Evolutionary conservation across 108 stramenopile species (phyloP).

Genomic region (Bacterosira constricta): DNA sequence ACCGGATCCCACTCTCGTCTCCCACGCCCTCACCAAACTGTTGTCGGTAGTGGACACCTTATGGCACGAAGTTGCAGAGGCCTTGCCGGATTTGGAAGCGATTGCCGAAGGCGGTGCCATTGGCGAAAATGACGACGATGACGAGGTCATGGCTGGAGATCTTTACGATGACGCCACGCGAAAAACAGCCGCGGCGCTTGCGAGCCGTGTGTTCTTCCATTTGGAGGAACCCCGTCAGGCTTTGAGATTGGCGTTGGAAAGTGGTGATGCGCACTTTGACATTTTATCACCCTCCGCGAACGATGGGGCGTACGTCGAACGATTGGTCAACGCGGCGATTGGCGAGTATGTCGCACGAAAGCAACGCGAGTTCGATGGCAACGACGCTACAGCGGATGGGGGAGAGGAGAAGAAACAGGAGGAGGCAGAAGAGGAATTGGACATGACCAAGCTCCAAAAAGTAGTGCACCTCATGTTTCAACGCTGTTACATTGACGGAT

Average conservation of each 20-base stretch:
- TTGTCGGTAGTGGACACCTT: constrained; percentile 70
- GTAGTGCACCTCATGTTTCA: constrained; percentile 95
- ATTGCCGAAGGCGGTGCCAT: constrained; percentile 68
- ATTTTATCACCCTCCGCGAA: constrained; percentile 26
- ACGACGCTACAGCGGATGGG: constrained; percentile 31
- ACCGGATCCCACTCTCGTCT: constrained; percentile 53
- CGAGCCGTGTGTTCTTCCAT: constrained; percentile 96
- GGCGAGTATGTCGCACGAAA: constrained; percentile 64
- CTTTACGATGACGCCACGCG: constrained; percentile 46
- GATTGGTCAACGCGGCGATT: constrained; percentile 77
- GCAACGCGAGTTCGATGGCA: constrained; percentile 38
- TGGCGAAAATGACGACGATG: constrained; percentile 11
- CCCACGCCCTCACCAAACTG: constrained; percentile 64
- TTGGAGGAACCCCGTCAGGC: constrained; percentile 97
- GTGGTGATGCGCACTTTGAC: constrained; percentile 87
- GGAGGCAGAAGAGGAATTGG: constrained; percentile 54
- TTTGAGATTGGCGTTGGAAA: constrained; percentile 87
- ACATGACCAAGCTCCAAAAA: constrained; percentile 86
- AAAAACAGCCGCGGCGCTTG: constrained; percentile 90
- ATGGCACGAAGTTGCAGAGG: constrained; percentile 89
- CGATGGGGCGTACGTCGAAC: constrained; percentile 70
- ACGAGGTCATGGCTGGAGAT: not conserved
- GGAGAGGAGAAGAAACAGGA: constrained; percentile 11
- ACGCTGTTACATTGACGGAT: constrained; percentile 84
- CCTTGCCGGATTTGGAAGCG: constrained; percentile 79